Conservation (phyloP, 2,329 filamentous ascomycete genomes). For the Pseudogymnoascus sp. region DNA sequence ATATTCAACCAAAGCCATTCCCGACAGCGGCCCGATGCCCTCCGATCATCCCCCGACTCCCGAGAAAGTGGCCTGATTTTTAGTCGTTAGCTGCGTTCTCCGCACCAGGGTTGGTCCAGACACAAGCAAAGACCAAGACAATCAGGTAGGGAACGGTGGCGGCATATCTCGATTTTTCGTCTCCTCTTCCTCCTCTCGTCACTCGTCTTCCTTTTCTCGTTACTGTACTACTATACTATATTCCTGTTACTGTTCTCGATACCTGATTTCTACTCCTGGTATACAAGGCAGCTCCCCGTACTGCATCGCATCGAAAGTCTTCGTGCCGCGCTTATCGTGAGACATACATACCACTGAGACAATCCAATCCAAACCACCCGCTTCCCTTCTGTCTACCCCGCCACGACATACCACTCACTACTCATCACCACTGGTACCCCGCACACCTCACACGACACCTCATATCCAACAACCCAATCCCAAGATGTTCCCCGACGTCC, state of each 20-base stretch:
- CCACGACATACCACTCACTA: not conserved
- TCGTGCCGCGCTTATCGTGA: not conserved
- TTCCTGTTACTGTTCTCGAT: no score
- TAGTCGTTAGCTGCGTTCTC: not conserved
- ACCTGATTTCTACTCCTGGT: not conserved
- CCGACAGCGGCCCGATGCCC: not conserved
- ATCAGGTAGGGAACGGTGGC: not conserved
- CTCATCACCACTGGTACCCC: not conserved
- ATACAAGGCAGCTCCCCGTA: not conserved
- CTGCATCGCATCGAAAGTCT: not conserved
- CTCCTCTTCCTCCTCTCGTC: not conserved
- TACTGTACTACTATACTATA: not conserved
- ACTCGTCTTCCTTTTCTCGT: not conserved
- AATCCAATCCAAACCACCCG: not conserved
- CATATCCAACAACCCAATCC: not conserved
- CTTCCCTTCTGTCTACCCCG: not conserved
- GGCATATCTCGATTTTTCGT: not conserved
- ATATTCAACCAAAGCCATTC: not conserved
- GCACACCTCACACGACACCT: not conserved
- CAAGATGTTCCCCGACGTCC: not conserved
- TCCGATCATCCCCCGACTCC: not conserved
- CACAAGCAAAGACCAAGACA: not conserved
- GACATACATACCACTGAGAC: not conserved
- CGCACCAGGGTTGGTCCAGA: not conserved
- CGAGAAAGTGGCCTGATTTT: constrained; percentile 10